Evolutionary conservation across 1,284 basidiomycete genomes (phyloP), one percentile per base, ranked within the genome.

Genomic region (Naganishia albida): DNA sequence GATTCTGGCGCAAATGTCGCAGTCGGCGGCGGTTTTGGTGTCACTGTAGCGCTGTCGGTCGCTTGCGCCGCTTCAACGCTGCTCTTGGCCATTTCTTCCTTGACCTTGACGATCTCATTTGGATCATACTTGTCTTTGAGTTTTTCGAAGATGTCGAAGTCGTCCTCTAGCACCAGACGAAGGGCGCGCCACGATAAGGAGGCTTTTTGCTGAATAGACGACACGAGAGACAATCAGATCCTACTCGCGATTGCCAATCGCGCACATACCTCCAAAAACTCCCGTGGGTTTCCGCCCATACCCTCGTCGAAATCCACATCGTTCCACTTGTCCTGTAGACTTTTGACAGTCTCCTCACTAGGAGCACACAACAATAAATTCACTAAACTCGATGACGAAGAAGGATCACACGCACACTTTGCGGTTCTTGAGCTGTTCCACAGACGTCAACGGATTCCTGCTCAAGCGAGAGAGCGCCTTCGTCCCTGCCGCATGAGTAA

Each of bases 361-460:
- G 18, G 16, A 44, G 15, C 16, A 30, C 30, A 12, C 28, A 3
- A 15, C 26, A 59, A 1, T 1, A 18, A 30, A 20, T 7, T 13
- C 2, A 7, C 18, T 39, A 15, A 6, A 20, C 15, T 13, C 0
- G 4, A 34, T 26, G 2, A 3, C 15, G 20, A 7, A 34, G 18
- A 26, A 8, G 3, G 15, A 48, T 7, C 23, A 43, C 25, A 44
- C 54, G 7, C 30, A 60, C 57, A 60, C 46, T 60, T 39, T 49
- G 57, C 39, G 57, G 18, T 60, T 60, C 39, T 48, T 48, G 23
- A 60, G 57, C 57, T 60, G 57, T 42, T 60, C 57, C 46, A 60
- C 57, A 7, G 57, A 60, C 7, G 57, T 60, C 30, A 60, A 26
- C 1, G 57, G 25, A n/a, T 60, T 60, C 15, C 46, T 49, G 38